phyloP scores from a whole-genome alignment of 768 basidiomycete genomes.

The Russula sp. region DNA sequence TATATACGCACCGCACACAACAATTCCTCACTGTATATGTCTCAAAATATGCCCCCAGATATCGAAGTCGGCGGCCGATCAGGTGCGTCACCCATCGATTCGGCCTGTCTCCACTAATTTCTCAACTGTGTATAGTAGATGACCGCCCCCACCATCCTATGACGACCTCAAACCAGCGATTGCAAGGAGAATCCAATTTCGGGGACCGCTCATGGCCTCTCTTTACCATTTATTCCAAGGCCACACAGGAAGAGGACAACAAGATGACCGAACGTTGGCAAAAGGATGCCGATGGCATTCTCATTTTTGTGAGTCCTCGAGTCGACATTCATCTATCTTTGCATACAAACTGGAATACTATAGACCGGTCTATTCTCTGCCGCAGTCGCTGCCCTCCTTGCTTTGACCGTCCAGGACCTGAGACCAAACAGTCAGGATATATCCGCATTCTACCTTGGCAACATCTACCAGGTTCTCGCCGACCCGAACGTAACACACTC shows the following conservation, averaged over 20 bases:
- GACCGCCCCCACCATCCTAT: no score
- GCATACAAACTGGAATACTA: neutral
- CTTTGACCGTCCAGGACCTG: neutral
- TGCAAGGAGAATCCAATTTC: no score
- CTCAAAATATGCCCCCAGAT: no score
- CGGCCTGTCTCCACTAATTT: no score
- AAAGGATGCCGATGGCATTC: neutral
- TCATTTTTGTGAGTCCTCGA: neutral
- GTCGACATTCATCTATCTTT: neutral
- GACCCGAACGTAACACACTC: neutral
- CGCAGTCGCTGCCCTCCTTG: neutral
- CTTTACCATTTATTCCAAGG: neutral
- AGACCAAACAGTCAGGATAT: neutral
- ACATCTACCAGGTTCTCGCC: neutral
- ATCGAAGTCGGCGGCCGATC: no score
- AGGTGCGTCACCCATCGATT: no score
- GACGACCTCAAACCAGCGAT: no score
- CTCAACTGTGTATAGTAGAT: no score
- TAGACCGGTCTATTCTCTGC: slow-evolving; percentile 10
- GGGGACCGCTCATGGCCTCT: neutral
- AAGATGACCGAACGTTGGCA: neutral
- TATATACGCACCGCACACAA: no score
- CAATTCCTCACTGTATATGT: no score
- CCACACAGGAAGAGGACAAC: neutral
- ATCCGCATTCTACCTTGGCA: neutral